These are phyloP conservation scores for Acacia confusa DNA, from an alignment of 306 rosid species.

Conservation along the genomic window DNA sequence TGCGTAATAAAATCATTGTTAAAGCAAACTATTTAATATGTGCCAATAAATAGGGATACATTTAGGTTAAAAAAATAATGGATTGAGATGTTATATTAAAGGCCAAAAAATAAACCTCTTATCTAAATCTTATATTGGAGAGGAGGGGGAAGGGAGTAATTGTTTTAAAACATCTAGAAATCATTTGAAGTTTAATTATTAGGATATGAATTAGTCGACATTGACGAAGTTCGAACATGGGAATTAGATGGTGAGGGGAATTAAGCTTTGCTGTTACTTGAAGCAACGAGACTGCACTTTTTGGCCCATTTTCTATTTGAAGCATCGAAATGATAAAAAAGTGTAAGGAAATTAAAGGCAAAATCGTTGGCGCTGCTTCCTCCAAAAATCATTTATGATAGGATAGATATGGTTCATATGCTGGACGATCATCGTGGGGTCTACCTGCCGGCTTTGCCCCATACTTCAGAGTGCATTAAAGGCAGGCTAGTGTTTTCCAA, in stretches of 20 bases:
- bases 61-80: too few relatives aligned
- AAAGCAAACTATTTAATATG: too few relatives aligned
- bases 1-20: too few relatives aligned
- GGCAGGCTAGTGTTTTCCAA: not conserved
- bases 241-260: not conserved
- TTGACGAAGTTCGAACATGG: not conserved
- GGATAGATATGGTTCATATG: not conserved
- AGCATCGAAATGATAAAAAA: not conserved
- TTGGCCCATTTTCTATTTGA: not conserved
- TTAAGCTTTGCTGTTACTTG: not conserved
- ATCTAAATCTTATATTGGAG: too few relatives aligned
- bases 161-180: not conserved
- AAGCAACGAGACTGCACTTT: not conserved
- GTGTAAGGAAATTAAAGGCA: not conserved
- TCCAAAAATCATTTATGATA: conserved; percentile 2
- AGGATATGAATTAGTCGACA: not conserved
- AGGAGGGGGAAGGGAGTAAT: too few relatives aligned
- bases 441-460: not conserved
- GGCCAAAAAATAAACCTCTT: too few relatives aligned
- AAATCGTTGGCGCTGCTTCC: not conserved
- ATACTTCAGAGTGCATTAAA: not conserved
- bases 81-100: too few relatives aligned
- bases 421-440: not conserved
- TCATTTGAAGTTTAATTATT: not conserved
- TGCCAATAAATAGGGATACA: too few relatives aligned